phyloP scores from a whole-genome alignment of 2,329 filamentous ascomycete species.

The Scedosporium aurantiacum region DNA sequence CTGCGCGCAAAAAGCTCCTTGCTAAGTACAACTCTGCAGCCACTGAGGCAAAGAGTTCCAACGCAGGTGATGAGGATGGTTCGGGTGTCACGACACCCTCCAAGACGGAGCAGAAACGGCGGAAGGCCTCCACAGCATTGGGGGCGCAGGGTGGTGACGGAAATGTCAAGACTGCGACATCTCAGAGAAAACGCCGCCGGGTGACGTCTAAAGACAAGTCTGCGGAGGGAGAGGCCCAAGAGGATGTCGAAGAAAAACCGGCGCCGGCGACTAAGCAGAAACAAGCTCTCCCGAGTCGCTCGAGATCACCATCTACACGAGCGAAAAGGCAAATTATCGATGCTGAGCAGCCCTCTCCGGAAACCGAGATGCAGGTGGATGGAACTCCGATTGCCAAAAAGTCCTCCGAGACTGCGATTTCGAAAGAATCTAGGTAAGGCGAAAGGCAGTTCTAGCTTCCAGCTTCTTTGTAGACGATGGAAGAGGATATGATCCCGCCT shows the following conservation, averaged over 20 bases:
- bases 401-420: background rate
- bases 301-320: background rate
- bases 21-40: background rate
- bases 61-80: background rate
- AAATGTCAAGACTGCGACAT: background rate
- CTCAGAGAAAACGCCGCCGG: conserved; percentile 2
- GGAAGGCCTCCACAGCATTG: background rate
- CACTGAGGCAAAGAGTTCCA: background rate
- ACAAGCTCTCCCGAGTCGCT: background rate
- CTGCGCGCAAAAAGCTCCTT: conserved; percentile 4
- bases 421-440: background rate
- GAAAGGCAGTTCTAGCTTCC: no score
- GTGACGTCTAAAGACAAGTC: background rate
- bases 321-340: background rate
- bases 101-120: background rate
- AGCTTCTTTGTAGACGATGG: no score
- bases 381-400: background rate
- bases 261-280: background rate
- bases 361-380: background rate
- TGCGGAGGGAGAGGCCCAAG: background rate
- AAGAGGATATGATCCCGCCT: no score
- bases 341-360: background rate
- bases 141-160: background rate
- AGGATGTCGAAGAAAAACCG: background rate
- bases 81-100: background rate